Evolutionary conservation across 306 rosid genomes (phyloP).

Genomic region (Vicia sativa): DNA sequence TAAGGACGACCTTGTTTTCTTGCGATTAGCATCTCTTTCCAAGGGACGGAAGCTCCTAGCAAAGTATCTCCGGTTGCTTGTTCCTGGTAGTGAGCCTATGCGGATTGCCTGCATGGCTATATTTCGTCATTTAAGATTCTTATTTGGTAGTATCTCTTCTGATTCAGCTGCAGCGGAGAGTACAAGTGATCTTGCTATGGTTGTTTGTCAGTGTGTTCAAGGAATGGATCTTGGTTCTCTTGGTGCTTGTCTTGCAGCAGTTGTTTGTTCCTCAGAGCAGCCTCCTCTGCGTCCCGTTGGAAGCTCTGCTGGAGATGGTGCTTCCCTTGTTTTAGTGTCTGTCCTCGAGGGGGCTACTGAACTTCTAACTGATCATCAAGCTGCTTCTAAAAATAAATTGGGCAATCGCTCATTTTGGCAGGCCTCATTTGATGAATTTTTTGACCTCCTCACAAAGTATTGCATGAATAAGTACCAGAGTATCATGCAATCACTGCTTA

Average conservation of each 20-base stretch:
- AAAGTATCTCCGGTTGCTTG: constrained; percentile 54
- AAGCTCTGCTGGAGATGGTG: constrained; percentile 55
- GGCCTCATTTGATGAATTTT: constrained; percentile 64
- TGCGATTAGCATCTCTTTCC: constrained; percentile 49
- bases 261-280: constrained; percentile 67
- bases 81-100: constrained; percentile 60
- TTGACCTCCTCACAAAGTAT: constrained; percentile 52
- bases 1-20: constrained; percentile 57
- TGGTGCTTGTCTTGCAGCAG: constrained; percentile 68
- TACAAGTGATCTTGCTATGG: constrained; percentile 45
- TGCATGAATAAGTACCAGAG: constrained; percentile 60
- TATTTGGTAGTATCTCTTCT: constrained; percentile 57
- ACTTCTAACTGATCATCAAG: constrained; percentile 47
- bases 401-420: constrained; percentile 57
- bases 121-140: constrained; percentile 60
- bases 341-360: constrained; percentile 55
- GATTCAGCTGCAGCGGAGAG: constrained; percentile 50
- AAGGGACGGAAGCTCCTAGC: constrained; percentile 56
- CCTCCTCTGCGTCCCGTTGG: constrained; percentile 62
- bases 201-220: constrained; percentile 53
- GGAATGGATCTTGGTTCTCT: constrained; percentile 60
- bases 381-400: constrained; percentile 40
- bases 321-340: constrained; percentile 49
- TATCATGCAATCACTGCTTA: constrained; percentile 45
- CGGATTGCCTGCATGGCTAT: constrained; percentile 62